Base-by-base conservation (phyloP, 2,329 filamentous ascomycete genomes). In the Pseudonectria foliicola region DNA sequence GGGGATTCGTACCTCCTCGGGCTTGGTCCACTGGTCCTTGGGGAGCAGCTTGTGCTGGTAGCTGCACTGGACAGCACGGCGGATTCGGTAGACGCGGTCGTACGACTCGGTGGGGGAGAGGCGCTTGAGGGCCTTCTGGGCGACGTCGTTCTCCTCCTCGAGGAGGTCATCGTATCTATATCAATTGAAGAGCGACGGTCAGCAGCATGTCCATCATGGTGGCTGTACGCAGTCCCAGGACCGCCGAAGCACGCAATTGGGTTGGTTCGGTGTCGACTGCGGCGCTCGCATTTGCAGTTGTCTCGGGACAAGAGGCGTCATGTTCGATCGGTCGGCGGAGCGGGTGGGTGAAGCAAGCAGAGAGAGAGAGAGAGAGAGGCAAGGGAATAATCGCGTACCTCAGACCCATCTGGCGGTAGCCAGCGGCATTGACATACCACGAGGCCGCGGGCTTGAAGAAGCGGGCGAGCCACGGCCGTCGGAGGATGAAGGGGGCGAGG, bases 21-120 rank as follows among this genome's bases (percentile, higher is more conserved):
- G 50, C 64, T 73, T 77, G 50, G 71, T 77, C 75, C 74, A 78
- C 58, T 78, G 61, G 24, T 68, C 58, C 66, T 73, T 73, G 60
- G 77, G 74, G 37, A 82, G 70, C 43, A 81, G 65, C 67, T 79
- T 77, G 63, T 81, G 77, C 55, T 70, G 62, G 57, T 77, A 63
- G 54, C 71, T 76, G 63, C 68, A 70, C 70, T 98, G 92, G 68
- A 93, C 81, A 56, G 92, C 90, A 68, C 92, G 82, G 70, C 92
- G 86, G 66, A 98, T 79, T 60, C 92, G 89, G 82, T 88, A 98
- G 63, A 96, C 80, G 63, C 92, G 90, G 72, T 98, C 92, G 71
- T 96, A 96, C 56, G 82, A 76, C 62, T 92, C 86, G 73, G 93
- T 86, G 56, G 86, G 76, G 39, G 85, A 78, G 44, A 98, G 84